phyloP scores from a whole-genome alignment of 2,329 filamentous ascomycete species.

The Ophiosphaerella herpotricha region DNA sequence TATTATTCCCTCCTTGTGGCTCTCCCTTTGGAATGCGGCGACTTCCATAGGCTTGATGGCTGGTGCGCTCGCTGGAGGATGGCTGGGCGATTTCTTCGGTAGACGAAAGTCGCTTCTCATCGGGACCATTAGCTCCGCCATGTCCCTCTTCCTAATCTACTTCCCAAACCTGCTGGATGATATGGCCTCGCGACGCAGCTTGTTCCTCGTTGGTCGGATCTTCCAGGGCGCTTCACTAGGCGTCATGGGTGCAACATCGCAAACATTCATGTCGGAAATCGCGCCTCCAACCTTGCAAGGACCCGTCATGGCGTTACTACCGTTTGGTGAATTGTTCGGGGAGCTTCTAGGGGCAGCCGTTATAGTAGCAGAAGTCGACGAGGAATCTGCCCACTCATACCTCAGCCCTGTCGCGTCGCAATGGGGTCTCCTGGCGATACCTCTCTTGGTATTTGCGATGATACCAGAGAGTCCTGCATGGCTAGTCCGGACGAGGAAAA shows the following conservation, averaged over 20 bases:
- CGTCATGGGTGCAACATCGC: constrained; percentile 46
- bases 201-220: constrained; percentile 50
- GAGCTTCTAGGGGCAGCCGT: constrained; percentile 52
- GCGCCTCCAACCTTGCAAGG: constrained; percentile 49
- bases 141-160: constrained; percentile 46
- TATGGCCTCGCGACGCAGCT: constrained; percentile 28
- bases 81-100: constrained; percentile 48
- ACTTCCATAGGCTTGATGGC: constrained; percentile 46
- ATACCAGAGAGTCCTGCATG: constrained; percentile 56
- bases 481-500: constrained; percentile 47
- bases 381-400: constrained; percentile 35
- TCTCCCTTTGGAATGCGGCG: constrained; percentile 52
- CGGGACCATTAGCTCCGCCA: constrained; percentile 45
- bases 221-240: constrained; percentile 50
- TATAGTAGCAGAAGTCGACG: constrained; percentile 38
- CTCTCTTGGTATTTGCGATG: constrained; percentile 46
- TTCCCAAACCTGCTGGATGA: constrained; percentile 36
- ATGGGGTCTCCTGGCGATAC: constrained; percentile 46
- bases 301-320: constrained; percentile 50
- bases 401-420: constrained; percentile 46
- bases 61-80: constrained; percentile 47
- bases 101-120: constrained; percentile 44
- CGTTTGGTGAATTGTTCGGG: constrained; percentile 52
- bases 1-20: constrained; percentile 50
- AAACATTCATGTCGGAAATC: constrained; percentile 54